These are phyloP conservation scores for Pichia phayaonensis DNA, from an alignment of 805 yeast genomes.

Conservation along the genomic window DNA sequence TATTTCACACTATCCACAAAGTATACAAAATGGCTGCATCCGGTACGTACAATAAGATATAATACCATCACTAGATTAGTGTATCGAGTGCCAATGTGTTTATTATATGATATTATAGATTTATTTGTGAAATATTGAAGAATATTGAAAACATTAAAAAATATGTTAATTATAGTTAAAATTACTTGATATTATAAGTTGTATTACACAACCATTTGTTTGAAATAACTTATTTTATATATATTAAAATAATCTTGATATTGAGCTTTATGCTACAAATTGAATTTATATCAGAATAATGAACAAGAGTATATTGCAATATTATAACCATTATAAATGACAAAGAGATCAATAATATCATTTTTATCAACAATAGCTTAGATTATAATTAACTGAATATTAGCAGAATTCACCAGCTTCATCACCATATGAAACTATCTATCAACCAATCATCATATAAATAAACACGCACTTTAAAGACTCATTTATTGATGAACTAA, in stretches of 20 bases:
- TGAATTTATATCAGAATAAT: too few species aligned
- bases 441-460: background rate
- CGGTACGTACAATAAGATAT: constrained; percentile 39
- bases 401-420: background rate
- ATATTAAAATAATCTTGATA: too few species aligned
- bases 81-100: background rate
- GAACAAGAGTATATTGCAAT: too few species aligned
- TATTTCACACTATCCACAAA: background rate
- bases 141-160: background rate
- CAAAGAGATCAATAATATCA: too few species aligned
- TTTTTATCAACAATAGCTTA: too few species aligned
- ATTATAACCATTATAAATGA: too few species aligned
- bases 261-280: too few species aligned
- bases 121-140: background rate
- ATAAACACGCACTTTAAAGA: too few species aligned
- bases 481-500: background rate
- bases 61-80: background rate
- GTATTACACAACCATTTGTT: background rate
- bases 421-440: background rate
- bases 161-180: background rate
- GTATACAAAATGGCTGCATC: constrained; percentile 50
- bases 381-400: too few species aligned
- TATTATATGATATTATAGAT: background rate
- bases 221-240: too few species aligned
- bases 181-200: background rate